Evolutionary conservation across 1,139 yeast species (phyloP), one percentile per base, ranked within the genome.

Genomic region (Suhomyces ambrosiae): DNA sequence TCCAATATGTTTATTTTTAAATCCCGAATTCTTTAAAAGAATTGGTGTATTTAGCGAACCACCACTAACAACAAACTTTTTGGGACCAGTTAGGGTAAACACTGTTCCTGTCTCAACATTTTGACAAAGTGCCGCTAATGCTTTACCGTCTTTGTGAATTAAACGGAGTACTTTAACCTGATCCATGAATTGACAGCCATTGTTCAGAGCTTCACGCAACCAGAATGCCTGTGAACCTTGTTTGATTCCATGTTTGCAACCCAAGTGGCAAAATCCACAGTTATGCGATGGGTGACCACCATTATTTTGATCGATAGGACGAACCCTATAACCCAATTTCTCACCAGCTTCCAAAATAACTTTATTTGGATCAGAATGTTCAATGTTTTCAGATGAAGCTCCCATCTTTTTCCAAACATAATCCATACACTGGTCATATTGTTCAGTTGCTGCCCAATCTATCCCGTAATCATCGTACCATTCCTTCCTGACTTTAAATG

Each of bases 11-110:
- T 63, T 69, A 53, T 79, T 78, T 44, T 59, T 68, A 60, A 79
- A 78, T 0, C 79, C 78, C 2, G 82, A 76, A 27, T 72, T 63
- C 49, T 67, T 65, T 38, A 79, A 65, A 12, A 79, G 54, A 3
- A 67, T 50, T 1, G 84, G 85, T 1, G 84, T 76, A 18, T 74
- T 64, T 31, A 79, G 62, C 0, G 80, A 60, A 2, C 85, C 84
- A 12, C 73, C 76, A 18, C 74, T 50, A 7, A 72, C 71, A 18
- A 78, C 68, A 29, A 70, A 66, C 42, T 70, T 72, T 46, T 65
- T 68, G 12, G 80, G 78, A 0, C 77, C 75, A 3, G 61, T 61
- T 14, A 78, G 71, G 13, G 47, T 60, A 45, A 73, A 66, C 12
- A 43, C 48, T 12, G 45, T 43, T 0, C 69, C 68, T 12, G 65